Evolutionary conservation across 176 grass and related monocot genomes (phyloP).

Genomic region (maize (Zea mays)): Zm-B73-REFERENCE-NAM-5.0 NC_050102.1:141802501-141803000

Average conservation of each 20-base stretch:
- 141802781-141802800: neutral
- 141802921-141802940: neutral
- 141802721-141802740: constrained; percentile 37
- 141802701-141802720: constrained; percentile 2
- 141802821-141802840: neutral
- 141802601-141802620: constrained; percentile 30
- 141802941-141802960: neutral
- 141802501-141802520: neutral
- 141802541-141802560: neutral
- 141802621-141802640: neutral
- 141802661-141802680: constrained; percentile 36
- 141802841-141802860: neutral
- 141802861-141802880: constrained; percentile 17
- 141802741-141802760: constrained; percentile 32
- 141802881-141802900: constrained; percentile 26
- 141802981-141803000: constrained; percentile 25
- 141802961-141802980: constrained; percentile 13
- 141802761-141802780: neutral
- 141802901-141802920: constrained; percentile 20
- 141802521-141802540: constrained; percentile 50
- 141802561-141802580: neutral
- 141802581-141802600: neutral
- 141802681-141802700: neutral
- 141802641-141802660: constrained; percentile 32
- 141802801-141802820: constrained; percentile 31